Conservation (phyloP, 495 filamentous ascomycete species). For the Penicillium crystallinum region DNA sequence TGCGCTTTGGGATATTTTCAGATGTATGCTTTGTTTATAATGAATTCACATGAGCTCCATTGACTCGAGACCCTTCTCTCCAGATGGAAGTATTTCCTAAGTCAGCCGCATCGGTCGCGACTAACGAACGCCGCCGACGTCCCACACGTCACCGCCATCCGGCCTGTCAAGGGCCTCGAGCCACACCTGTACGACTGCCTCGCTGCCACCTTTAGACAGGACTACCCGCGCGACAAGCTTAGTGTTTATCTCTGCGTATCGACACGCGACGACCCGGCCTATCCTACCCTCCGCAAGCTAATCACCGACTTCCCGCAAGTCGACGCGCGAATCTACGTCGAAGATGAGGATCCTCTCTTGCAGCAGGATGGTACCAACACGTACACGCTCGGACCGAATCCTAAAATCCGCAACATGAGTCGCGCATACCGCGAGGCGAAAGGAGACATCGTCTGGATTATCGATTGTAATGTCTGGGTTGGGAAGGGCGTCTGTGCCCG, state of each 20-base stretch:
- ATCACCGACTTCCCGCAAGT: conserved; percentile 65
- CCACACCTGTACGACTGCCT: conserved; percentile 88
- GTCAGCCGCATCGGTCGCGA: conserved; percentile 30
- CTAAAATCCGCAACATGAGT: conserved; percentile 97
- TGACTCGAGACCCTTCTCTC: conserved; percentile 9
- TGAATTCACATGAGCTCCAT: conserved; percentile 8
- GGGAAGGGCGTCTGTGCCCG: conserved; percentile 68
- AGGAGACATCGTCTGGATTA: conserved; percentile 88
- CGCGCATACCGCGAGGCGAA: conserved; percentile 90
- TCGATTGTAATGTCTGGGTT: conserved; percentile 97
- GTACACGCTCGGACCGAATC: conserved; percentile 81
- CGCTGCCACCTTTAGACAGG: conserved; percentile 79
- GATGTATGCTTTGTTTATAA: conserved; percentile 42
- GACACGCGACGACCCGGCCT: conserved; percentile 70
- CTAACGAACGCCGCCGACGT: conserved; percentile 31
- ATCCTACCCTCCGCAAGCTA: conserved; percentile 65
- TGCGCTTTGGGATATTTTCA: conserved; percentile 55
- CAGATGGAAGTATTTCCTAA: conserved; percentile 45
- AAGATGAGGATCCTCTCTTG: conserved; percentile 78
- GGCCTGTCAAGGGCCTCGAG: conserved; percentile 90
- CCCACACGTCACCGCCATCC: conserved; percentile 88
- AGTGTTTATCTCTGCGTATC: conserved; percentile 82
- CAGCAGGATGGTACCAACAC: conserved; percentile 41
- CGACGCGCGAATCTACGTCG: conserved; percentile 73
- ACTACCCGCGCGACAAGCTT: conserved; percentile 71